Evolutionary conservation across 192 early-diverging fungal genomes (phyloP).

Genomic region (Chytriomyces confervae): DNA sequence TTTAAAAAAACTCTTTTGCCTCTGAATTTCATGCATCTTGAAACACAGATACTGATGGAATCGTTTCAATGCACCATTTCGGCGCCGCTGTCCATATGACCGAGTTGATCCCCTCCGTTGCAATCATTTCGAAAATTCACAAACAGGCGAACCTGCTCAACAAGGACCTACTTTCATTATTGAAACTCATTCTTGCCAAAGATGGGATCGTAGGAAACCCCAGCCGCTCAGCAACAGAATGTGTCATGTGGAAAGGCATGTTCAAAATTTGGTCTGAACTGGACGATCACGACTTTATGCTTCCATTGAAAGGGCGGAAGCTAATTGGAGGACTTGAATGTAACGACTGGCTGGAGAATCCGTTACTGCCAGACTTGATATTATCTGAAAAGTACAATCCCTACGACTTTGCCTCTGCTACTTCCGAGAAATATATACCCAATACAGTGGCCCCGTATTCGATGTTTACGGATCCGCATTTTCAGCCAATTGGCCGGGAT

Average conservation of each 20-base stretch:
- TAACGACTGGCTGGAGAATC: conserved; percentile 56
- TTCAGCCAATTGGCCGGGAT: conserved; percentile 38
- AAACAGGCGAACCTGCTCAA: conserved; percentile 16
- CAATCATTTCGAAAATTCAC: background rate
- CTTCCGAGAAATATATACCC: conserved; percentile 32
- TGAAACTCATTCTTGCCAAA: conserved; percentile 31
- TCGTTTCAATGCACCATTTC: conserved; percentile 56
- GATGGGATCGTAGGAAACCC: conserved; percentile 14
- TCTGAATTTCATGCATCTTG: background rate
- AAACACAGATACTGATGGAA: conserved; percentile 34
- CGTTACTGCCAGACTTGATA: conserved; percentile 54
- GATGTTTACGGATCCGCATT: conserved; percentile 54
- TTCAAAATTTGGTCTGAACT: conserved; percentile 44
- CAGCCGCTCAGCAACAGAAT: conserved; percentile 37
- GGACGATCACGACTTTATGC: conserved; percentile 43
- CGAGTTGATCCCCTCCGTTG: conserved; percentile 54
- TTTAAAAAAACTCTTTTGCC: background rate
- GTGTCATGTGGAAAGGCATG: conserved; percentile 52
- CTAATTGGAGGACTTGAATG: conserved; percentile 47
- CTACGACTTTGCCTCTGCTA: conserved; percentile 38
- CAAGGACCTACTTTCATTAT: background rate
- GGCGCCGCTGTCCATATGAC: conserved; percentile 45
- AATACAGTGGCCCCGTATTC: conserved; percentile 42
- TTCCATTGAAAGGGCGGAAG: conserved; percentile 38
- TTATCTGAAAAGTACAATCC: conserved; percentile 53